Evolutionary conservation across 345 rosid species (phyloP), one percentile per base, ranked within the genome.

Genomic region (Linum lewisii): DNA sequence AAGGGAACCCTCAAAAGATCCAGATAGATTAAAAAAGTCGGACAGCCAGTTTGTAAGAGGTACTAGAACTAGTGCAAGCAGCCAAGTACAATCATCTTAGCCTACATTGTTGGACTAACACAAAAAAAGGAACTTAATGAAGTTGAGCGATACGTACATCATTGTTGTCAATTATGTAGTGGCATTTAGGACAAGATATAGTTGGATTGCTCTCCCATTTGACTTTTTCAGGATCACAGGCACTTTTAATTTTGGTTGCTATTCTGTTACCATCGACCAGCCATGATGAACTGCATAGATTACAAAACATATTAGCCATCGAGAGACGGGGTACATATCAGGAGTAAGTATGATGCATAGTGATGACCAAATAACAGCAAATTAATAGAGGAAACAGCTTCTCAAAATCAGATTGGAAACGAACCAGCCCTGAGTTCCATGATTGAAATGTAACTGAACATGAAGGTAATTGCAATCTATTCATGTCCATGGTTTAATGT

Each of bases 211-310:
- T 93, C 37, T 78, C 74, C 88, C 88, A 89, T 58, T 61, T 72
- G 47, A 81, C 81, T 65, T 72, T 74, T 58, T 73, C 71, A 0
- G 75, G 85, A 78, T 82, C 66, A 38, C 65, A 36, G 10, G 97
- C 99, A 76, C 85, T 87, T 84, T 60, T 87, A 34, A 93, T 93
- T 72, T 93, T 89, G 21, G 94, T 75, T 3, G 99, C 97, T 53
- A 93, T 55, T 49, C 99, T 78, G 32, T 76, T 82, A 58, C 84
- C 72, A 58, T 93, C 99, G 26, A 93, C 84, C 63, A 93, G 73
- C 99, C 99, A 93, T 53, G 94, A 70, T 58, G 78, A 79, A 24
- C 99, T 93, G 78, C 62, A 81, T 11, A 69, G 56, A 58, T 34
- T 16, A 68, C 42, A 54, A 58, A 45, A 50, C 60, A n/a, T 13